Evolutionary conservation across 345 rosid species (phyloP).

Genomic region (Euphorbia tirucalli): DNA sequence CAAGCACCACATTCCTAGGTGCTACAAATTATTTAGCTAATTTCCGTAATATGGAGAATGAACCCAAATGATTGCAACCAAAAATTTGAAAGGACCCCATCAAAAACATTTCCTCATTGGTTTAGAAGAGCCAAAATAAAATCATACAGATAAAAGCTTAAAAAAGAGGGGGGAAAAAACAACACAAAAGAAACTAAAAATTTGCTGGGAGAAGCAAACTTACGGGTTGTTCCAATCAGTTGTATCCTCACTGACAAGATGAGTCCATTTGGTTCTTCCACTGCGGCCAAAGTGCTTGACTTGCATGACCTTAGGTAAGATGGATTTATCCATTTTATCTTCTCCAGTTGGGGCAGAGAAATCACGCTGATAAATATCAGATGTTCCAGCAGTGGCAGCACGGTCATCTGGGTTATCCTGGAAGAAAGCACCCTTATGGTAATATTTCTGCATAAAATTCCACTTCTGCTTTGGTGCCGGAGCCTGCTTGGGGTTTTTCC

Average conservation of each 20-base stretch:
- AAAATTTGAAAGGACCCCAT: not conserved
- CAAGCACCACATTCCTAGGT: not conserved
- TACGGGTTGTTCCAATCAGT: constrained; percentile 88
- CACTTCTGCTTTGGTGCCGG: constrained; percentile 59
- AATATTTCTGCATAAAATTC: constrained; percentile 79
- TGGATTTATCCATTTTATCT: constrained; percentile 72
- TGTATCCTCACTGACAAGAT: constrained; percentile 77
- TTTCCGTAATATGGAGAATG: not conserved
- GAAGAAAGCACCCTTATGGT: constrained; percentile 79
- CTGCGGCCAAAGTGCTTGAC: constrained; percentile 84
- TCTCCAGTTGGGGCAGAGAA: constrained; percentile 81
- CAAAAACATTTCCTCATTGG: not conserved
- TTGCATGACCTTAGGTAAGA: constrained; percentile 75
- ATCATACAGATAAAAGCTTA: not conserved
- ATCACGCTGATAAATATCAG: constrained; percentile 48
- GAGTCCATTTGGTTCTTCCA: constrained; percentile 86
- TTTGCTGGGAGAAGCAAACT: constrained; percentile 19
- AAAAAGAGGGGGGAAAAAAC: not conserved
- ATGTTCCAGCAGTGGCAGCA: constrained; percentile 47
- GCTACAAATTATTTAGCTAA: not conserved
- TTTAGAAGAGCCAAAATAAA: not conserved
- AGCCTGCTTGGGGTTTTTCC: constrained; percentile 66
- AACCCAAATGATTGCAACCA: not conserved
- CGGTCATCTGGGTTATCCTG: constrained; percentile 49
- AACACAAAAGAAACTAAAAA: not conserved